Conservation (phyloP, 805 yeast species). For the Sugiyamaella floridensis region DNA sequence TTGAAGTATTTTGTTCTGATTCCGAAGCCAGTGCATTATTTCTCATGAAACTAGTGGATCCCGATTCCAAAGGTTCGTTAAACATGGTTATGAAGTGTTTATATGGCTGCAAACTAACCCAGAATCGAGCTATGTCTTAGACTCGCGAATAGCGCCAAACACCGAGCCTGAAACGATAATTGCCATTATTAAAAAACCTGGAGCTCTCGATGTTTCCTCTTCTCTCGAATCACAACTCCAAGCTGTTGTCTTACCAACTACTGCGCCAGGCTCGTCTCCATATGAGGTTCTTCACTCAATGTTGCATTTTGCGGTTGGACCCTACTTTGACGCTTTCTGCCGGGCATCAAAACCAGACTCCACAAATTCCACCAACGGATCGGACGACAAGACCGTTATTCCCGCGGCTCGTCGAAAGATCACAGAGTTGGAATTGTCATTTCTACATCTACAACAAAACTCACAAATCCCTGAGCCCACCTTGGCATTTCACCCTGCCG, state of each 20-base stretch:
- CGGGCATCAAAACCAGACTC: constrained; percentile 9
- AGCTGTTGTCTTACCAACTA: constrained; percentile 31
- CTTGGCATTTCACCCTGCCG: constrained; percentile 44
- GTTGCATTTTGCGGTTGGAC: constrained; percentile 56
- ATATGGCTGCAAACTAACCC: neutral
- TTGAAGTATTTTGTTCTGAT: constrained; percentile 20
- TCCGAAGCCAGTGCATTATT: constrained; percentile 22
- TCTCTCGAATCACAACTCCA: constrained; percentile 29
- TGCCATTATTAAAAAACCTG: constrained; percentile 22
- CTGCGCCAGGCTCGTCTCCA: constrained; percentile 14
- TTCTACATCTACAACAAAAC: constrained; percentile 60
- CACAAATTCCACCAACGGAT: neutral
- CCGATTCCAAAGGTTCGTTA: constrained; percentile 9
- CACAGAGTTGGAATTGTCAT: constrained; percentile 57
- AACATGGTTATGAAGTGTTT: neutral
- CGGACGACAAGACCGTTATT: constrained; percentile 27
- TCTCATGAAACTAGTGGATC: constrained; percentile 14
- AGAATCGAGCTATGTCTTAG: constrained; percentile 8
- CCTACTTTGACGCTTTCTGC: constrained; percentile 55
- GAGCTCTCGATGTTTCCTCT: constrained; percentile 10
- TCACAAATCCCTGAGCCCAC: constrained; percentile 62
- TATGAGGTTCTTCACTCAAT: constrained; percentile 54
- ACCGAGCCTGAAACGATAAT: constrained; percentile 14
- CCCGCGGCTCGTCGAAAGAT: constrained; percentile 53
- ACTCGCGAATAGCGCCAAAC: constrained; percentile 10